phyloP scores from a whole-genome alignment of 257 asterid species.

The Gentiana macrophylla region DNA sequence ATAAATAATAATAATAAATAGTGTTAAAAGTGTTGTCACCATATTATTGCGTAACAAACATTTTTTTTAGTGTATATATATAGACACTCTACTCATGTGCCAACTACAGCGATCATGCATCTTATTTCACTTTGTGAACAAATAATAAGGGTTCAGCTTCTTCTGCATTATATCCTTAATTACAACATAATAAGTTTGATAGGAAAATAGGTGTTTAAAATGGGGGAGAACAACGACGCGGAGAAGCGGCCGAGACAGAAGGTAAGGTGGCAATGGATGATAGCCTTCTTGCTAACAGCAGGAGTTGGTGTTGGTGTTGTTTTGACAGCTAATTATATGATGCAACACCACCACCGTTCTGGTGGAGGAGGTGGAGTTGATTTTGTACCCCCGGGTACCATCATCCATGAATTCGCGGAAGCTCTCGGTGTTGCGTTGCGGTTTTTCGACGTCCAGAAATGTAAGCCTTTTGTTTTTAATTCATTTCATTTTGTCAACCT shows the following conservation, averaged over 20 bases:
- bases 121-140: too few relatives aligned
- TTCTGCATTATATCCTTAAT: too few relatives aligned
- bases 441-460: conserved; percentile 64
- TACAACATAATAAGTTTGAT: too few relatives aligned
- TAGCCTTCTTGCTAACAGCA: conserved; percentile 25
- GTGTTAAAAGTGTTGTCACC: too few relatives aligned
- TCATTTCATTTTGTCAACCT: too few relatives aligned
- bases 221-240: conserved; percentile 20
- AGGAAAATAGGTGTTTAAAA: background rate
- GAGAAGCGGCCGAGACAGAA: conserved; percentile 22
- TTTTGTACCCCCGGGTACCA: conserved; percentile 37
- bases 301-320: conserved; percentile 25
- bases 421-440: conserved; percentile 62
- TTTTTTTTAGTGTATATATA: too few relatives aligned
- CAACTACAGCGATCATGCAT: too few relatives aligned
- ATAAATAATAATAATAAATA: too few relatives aligned
- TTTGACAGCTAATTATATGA: conserved; percentile 13
- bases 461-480: conserved; percentile 16
- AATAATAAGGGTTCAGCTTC: too few relatives aligned
- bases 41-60: too few relatives aligned
- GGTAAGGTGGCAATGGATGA: conserved; percentile 39
- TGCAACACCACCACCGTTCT: conserved; percentile 9
- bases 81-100: too few relatives aligned
- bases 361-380: conserved; percentile 38
- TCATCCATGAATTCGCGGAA: conserved; percentile 34